These are phyloP conservation scores for Paraphaeosphaeria sporulosa DNA, from an alignment of 2,329 filamentous ascomycete genomes.

Conservation along the genomic window DNA sequence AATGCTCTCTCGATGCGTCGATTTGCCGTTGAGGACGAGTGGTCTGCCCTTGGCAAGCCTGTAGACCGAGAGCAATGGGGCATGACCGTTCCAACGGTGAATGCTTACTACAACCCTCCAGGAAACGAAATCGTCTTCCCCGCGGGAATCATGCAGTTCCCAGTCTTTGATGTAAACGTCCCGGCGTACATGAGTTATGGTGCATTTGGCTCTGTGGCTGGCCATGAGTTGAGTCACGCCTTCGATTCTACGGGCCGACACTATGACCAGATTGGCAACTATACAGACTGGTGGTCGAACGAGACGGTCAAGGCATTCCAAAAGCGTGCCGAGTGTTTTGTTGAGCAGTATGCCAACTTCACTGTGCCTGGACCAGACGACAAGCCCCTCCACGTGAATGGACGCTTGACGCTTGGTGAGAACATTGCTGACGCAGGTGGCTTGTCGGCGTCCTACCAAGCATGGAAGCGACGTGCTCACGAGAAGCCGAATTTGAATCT, in stretches of 20 bases:
- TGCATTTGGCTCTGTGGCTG: conserved; percentile 70
- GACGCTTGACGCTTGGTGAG: conserved; percentile 70
- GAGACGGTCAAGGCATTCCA: conserved; percentile 64
- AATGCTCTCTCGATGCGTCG: conserved; percentile 61
- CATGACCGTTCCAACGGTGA: conserved; percentile 63
- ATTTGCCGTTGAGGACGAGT: conserved; percentile 57
- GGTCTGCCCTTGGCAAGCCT: conserved; percentile 65
- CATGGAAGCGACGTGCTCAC: conserved; percentile 66
- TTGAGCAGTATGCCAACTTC: conserved; percentile 70
- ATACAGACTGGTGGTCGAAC: conserved; percentile 70
- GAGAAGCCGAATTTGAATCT: conserved; percentile 57
- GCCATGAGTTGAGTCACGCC: conserved; percentile 74
- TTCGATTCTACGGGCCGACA: conserved; percentile 71
- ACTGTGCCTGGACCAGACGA: conserved; percentile 63
- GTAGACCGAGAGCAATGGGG: conserved; percentile 65
- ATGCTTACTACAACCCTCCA: conserved; percentile 68
- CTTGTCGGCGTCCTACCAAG: conserved; percentile 66
- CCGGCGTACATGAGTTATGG: conserved; percentile 72
- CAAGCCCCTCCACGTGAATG: conserved; percentile 66
- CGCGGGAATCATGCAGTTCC: conserved; percentile 71
- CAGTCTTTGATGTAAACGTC: conserved; percentile 67
- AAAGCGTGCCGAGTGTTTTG: conserved; percentile 67
- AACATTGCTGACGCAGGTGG: conserved; percentile 77
- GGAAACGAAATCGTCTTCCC: conserved; percentile 72
- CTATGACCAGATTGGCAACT: conserved; percentile 69